phyloP scores from a whole-genome alignment of 1,139 yeast species.

The Arxiozyma slooffiae region DNA sequence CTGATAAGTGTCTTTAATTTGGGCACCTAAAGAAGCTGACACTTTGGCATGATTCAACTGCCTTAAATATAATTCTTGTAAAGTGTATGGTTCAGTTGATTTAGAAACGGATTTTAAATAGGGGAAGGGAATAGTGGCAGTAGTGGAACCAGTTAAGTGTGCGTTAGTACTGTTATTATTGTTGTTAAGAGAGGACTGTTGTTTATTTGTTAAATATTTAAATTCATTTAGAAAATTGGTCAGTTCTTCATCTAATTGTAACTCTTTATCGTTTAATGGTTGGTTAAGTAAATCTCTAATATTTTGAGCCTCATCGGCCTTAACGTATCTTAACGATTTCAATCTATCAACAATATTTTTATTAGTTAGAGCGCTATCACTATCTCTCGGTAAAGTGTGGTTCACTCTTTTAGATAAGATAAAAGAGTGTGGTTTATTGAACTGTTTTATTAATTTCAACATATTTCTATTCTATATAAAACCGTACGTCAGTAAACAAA shows the following conservation, averaged over 20 bases:
- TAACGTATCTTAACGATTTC: conserved; percentile 16
- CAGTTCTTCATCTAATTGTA: conserved; percentile 26
- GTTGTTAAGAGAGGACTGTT: neutral
- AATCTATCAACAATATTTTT: conserved; percentile 18
- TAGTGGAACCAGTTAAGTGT: neutral
- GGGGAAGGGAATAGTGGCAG: conserved; percentile 17
- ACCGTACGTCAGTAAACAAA: neutral
- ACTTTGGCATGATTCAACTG: conserved; percentile 44
- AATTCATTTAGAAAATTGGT: conserved; percentile 23
- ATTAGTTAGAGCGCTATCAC: conserved; percentile 4
- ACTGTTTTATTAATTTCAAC: neutral
- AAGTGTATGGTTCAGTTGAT: conserved; percentile 46
- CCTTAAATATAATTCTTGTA: conserved; percentile 68
- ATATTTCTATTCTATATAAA: neutral
- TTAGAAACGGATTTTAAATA: conserved; percentile 29
- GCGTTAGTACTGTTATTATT: neutral
- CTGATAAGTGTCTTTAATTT: conserved; percentile 49
- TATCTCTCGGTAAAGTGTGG: neutral
- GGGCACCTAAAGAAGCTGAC: conserved; percentile 53
- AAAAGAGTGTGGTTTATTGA: no score
- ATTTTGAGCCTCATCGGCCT: conserved; percentile 14
- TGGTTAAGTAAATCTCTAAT: conserved; percentile 9
- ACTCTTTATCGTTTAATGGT: conserved; percentile 23
- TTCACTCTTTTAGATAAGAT: neutral
- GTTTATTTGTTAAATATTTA: neutral